Base-by-base conservation (phyloP, 169 alveolate genomes). In the Cryptosporidium ryanae region DNA sequence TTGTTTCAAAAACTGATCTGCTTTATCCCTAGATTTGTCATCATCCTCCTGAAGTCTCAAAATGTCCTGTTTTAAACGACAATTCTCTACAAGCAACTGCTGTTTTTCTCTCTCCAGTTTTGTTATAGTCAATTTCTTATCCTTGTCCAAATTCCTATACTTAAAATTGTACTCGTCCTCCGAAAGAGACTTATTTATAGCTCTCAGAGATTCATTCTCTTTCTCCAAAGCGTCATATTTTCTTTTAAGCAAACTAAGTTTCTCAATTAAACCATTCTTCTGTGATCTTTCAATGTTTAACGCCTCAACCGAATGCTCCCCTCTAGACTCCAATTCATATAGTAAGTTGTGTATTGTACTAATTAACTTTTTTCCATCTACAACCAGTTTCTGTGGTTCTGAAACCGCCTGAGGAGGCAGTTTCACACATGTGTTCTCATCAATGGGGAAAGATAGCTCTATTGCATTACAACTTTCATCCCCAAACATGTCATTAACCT, bases 41-140 rank as follows among this genome's bases (percentile, higher is more conserved):
- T 76, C 87, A 57, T 55, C 87, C 52, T 76, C 87, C n/a, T 76
- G 87, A 13, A 76, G 64, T 2, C 48, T 76, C 18, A 59, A 31
- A 18, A 76, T 76, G 34, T 76, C 87, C 25, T 76, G 87, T 31
- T 76, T 76, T 15, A 76, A 31, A 0, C 87, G 68, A 18, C 64
- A 57, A 29, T 76, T 76, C 50, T 76, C 87, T 21, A 76, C 87
- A 21, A 59, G 59, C 8, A 76, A 61, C 17, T 76, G 87, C 23
- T 76, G 87, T 59, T 76, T 76, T 25, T 76, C 87, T 43, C 87
- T 54, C 50, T 76, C 87, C 5, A 76, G 21, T 43, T 44, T 76
- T 23, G 49, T 76, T 27, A 76, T 38, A 3, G 71, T 44, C 43
- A 27, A 46, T 23, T 55, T 49, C 21, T 49, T 55, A 34, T 76